Conservation (phyloP, 176 grass and related monocot species). For the Musa beccarii region DNA sequence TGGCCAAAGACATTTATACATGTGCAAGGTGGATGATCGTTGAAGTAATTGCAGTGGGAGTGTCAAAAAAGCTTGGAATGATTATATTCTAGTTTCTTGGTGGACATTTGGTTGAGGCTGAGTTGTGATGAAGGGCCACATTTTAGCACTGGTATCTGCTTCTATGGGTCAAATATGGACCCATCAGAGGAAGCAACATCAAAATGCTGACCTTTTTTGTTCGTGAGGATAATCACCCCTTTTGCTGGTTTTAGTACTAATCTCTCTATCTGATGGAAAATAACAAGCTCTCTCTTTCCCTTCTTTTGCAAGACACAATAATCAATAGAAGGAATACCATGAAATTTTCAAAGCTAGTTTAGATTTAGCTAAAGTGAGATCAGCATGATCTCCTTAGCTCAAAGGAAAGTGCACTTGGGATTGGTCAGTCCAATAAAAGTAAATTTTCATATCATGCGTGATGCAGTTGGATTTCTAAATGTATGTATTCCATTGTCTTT, state of each 20-base stretch:
- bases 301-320: no score
- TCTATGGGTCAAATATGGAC: constrained; percentile 63
- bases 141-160: constrained; percentile 65
- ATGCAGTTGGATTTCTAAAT: no score
- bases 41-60: constrained; percentile 46
- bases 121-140: not conserved
- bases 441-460: no score
- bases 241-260: constrained; percentile 9
- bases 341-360: no score
- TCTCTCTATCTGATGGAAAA: no score
- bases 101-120: constrained; percentile 40
- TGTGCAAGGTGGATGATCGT: constrained; percentile 59
- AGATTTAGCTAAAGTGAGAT: no score
- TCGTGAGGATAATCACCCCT: constrained; percentile 51
- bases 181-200: constrained; percentile 35
- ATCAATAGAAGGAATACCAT: no score
- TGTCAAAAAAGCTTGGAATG: constrained; percentile 59
- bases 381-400: no score
- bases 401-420: no score
- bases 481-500: no score
- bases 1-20: constrained; percentile 54
- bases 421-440: no score
- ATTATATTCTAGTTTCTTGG: constrained; percentile 80
- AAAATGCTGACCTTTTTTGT: constrained; percentile 50
- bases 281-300: no score